Evolutionary conservation across 1,284 basidiomycete species (phyloP).

Genomic region (Pholiota adiposa): DNA sequence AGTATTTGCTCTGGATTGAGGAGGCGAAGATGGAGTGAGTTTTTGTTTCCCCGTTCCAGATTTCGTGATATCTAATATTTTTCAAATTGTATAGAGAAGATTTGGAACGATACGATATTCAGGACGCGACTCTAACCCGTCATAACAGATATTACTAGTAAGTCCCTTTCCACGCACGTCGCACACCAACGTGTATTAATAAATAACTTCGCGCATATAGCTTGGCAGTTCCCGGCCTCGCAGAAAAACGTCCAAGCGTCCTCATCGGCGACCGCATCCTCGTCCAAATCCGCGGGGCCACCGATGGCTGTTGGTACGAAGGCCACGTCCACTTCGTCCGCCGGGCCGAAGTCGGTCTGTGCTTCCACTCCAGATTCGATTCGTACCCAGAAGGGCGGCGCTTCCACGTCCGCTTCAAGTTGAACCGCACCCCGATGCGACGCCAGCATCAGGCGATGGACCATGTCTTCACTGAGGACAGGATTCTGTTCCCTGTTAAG

Average conservation of each 20-base stretch:
- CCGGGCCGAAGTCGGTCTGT: slow-evolving; percentile 53
- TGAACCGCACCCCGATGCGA: slow-evolving; percentile 55
- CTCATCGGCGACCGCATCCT: slow-evolving; percentile 57
- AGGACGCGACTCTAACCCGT: slow-evolving; percentile 38
- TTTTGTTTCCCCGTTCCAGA: neutral
- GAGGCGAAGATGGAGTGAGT: slow-evolving; percentile 62
- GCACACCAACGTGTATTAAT: neutral
- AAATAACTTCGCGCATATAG: slow-evolving; percentile 32
- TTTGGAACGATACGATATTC: slow-evolving; percentile 60
- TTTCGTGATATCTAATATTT: neutral
- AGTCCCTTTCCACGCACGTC: slow-evolving; percentile 24
- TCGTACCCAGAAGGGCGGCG: slow-evolving; percentile 30
- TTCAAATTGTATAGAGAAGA: slow-evolving; percentile 46
- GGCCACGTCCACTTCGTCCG: slow-evolving; percentile 61
- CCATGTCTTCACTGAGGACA: slow-evolving; percentile 41
- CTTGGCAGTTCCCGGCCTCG: slow-evolving; percentile 60
- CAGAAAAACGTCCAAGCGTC: slow-evolving; percentile 69
- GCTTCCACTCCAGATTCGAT: slow-evolving; percentile 53
- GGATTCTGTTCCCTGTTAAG: slow-evolving; percentile 44
- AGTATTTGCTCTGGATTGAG: slow-evolving; percentile 59
- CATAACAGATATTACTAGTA: slow-evolving; percentile 48
- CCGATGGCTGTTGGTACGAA: slow-evolving; percentile 52
- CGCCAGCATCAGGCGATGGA: slow-evolving; percentile 64
- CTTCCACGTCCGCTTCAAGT: slow-evolving; percentile 57
- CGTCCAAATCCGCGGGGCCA: slow-evolving; percentile 44